Base-by-base conservation (phyloP, 1,284 basidiomycete species). In the Cryptococcus sp. region DNA sequence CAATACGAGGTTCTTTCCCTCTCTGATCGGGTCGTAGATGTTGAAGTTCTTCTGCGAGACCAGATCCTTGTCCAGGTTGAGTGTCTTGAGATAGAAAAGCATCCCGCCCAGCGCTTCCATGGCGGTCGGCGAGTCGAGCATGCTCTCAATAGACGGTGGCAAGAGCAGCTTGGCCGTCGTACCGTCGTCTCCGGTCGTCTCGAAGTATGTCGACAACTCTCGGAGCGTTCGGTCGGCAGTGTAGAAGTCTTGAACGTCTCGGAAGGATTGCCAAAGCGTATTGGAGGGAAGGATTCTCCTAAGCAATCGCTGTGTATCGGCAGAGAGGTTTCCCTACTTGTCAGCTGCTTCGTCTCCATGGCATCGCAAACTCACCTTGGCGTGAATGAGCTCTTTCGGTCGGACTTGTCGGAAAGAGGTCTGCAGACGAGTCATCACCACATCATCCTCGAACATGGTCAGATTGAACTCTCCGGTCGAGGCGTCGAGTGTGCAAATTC, bases 391-490 rank as follows among this genome's bases (percentile, higher is more conserved):
- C 69, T 98, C 95, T 72, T 97, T 97, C 1, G 91, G 89, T 43
- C 92, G 79, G 47, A 97, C 76, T 65, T 97, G 93, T 51, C 94
- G 80, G 73, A 98, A 82, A 65, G 97, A 76, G 0, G 95, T 99
- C 75, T 98, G 94, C 54, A 99, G 75, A 62, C 84, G 85, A 3
- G 94, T 97, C 34, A 91, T 81, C 60, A 87, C 92, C 14, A 88
- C 79, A 68, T 98, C 95, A 63, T 99, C 95, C 50, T 87, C 82
- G 66, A 98, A 97, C 1, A 81, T 78, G 47, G 87, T 86, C 61
- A 98, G 71, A 60, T 91, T 87, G 77, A 99, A 98, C 69, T 97
- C 87, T 52, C 92, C 94, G 0, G 95, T 98, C 6, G 93, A 82
- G 51, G 92, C 93, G 68, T 99, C 95, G 60, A 98, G 75, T n/a